phyloP scores from a whole-genome alignment of 495 filamentous ascomycete species.

The Penicillium nucicola region DNA sequence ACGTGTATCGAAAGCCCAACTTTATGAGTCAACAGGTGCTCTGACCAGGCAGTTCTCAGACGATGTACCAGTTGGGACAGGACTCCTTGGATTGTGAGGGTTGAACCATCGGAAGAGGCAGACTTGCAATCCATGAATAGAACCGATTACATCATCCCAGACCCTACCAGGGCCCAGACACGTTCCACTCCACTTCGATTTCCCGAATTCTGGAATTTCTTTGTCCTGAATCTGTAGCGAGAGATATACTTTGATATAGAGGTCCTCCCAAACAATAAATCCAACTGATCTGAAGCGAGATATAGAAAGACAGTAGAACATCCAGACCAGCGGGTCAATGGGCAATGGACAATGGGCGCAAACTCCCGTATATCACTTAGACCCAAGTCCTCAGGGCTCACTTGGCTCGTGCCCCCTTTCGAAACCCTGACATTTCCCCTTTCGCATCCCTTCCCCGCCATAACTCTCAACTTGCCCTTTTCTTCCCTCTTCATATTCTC shows the following conservation, averaged over 20 bases:
- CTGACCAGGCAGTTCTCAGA: no score
- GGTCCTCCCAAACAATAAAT: no score
- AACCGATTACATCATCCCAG: neutral
- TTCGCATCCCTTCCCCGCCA: slow-evolving; percentile 1
- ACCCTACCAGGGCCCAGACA: slow-evolving; percentile 10
- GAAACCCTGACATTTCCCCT: slow-evolving; percentile 4
- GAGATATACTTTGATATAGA: no score
- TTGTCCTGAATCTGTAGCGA: neutral
- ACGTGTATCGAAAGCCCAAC: slow-evolving; percentile 1
- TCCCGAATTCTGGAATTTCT: neutral
- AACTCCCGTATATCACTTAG: no score
- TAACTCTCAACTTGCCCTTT: neutral
- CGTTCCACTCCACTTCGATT: neutral
- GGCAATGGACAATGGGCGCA: no score
- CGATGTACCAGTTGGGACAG: no score
- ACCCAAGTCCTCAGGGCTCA: neutral
- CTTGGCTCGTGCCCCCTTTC: slow-evolving; percentile 16
- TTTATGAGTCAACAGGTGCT: no score
- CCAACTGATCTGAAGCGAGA: no score
- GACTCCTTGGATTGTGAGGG: no score
- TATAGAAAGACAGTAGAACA: no score
- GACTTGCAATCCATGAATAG: neutral
- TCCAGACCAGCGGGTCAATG: no score
- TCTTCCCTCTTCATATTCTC: neutral
- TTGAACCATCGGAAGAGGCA: neutral